These are phyloP conservation scores for Daldinia caldariorum DNA, from an alignment of 495 filamentous ascomycete species.

Conservation along the genomic window DNA sequence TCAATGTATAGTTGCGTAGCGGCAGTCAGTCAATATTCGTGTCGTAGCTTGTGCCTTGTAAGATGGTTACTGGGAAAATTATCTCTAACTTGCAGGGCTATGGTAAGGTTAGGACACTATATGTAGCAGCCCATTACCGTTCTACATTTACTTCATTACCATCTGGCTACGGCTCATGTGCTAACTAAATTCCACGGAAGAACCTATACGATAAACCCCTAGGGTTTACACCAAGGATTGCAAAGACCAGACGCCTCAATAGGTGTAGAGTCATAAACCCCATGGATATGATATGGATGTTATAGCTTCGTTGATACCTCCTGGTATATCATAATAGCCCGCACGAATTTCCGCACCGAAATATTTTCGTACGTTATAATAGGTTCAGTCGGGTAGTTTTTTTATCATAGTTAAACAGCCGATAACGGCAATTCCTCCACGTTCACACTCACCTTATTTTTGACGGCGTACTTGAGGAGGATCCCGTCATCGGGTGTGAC, in stretches of 20 bases:
- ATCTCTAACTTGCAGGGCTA: background rate
- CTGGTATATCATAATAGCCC: background rate
- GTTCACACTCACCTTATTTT: slow-evolving; percentile 31
- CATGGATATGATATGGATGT: no score
- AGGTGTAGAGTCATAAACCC: background rate
- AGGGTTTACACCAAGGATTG: background rate
- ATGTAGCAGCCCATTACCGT: no score
- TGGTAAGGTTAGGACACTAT: background rate
- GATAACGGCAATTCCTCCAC: slow-evolving; percentile 33
- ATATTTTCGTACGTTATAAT: slow-evolving; percentile 1
- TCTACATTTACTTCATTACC: background rate
- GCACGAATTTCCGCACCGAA: background rate
- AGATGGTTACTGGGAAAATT: no score
- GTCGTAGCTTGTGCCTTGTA: no score
- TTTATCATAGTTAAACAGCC: background rate
- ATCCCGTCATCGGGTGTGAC: slow-evolving; percentile 45
- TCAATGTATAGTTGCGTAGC: no score
- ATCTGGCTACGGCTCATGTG: background rate
- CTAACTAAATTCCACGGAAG: background rate
- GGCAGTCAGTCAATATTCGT: no score
- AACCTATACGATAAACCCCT: background rate
- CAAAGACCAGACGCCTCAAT: background rate
- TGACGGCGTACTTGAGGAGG: slow-evolving; percentile 27
- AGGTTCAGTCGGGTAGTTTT: no score
- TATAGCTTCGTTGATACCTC: background rate